A percentile compares a stretch with the other conserved stretches of the same genome.
Evolutionary conservation across 116 monocot species (phyloP).

Genomic region (Papilionanthe hybrid): DNA sequence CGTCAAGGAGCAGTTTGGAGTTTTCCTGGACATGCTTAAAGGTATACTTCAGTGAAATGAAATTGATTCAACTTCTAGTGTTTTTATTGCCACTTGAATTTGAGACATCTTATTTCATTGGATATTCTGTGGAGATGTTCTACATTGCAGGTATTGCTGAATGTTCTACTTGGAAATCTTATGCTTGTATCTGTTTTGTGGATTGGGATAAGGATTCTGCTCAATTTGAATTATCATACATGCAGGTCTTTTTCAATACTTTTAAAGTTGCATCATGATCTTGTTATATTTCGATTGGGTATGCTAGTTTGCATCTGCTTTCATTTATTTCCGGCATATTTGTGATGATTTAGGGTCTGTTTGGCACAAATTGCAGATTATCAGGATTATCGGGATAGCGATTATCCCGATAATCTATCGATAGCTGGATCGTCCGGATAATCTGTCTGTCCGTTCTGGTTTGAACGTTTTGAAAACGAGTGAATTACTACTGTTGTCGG

Average conservation of each 20-base stretch:
- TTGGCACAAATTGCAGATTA: too few species aligned
- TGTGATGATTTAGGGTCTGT: not conserved
- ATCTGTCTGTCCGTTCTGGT: too few species aligned
- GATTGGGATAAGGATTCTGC: conserved; percentile 30
- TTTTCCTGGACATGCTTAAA: conserved; percentile 40
- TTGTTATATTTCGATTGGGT: not conserved
- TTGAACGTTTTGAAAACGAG: too few species aligned
- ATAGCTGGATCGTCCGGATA: too few species aligned
- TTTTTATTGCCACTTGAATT: not conserved
- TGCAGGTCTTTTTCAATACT: conserved; percentile 19
- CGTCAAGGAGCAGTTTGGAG: conserved; percentile 24
- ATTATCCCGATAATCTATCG: too few species aligned
- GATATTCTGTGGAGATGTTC: not conserved
- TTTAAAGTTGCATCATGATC: not conserved
- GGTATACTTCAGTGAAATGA: conserved; percentile 27
- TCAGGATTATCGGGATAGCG: too few species aligned
- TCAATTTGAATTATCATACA: conserved; percentile 23
- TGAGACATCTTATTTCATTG: not conserved
- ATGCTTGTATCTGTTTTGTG: conserved; percentile 37
- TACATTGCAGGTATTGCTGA: conserved; percentile 38
- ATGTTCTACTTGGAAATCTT: conserved; percentile 50
- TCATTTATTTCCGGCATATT: not conserved
- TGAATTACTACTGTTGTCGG: too few species aligned
- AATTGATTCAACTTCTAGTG: not conserved
- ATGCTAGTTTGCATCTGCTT: not conserved